Conservation (phyloP, 352 stramenopile genomes). For the Thraustochytrium striatum region DNA sequence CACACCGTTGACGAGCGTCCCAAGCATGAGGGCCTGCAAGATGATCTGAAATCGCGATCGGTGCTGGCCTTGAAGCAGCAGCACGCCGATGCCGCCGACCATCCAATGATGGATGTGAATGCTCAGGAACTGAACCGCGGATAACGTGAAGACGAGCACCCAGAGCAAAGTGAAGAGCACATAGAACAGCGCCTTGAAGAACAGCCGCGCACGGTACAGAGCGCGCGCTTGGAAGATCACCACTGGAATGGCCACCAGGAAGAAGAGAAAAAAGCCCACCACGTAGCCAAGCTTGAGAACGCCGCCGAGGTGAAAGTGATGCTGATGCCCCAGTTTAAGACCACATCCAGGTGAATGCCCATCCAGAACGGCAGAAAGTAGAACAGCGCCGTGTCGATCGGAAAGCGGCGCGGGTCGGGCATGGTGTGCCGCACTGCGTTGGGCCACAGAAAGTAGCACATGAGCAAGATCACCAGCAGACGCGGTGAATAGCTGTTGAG, state of each 20-base stretch:
- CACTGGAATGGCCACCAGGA: constrained; percentile 1
- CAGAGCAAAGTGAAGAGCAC: not conserved
- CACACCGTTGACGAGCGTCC: constrained; percentile 26
- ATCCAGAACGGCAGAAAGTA: constrained; percentile 40
- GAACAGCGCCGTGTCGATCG: constrained; percentile 17
- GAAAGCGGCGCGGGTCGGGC: not conserved
- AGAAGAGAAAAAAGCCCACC: constrained; percentile 1
- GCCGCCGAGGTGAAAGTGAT: constrained; percentile 3
- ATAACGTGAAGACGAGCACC: not conserved
- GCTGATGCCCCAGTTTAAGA: constrained; percentile 6
- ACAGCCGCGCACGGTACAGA: constrained; percentile 4
- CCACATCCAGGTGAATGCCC: constrained; percentile 14
- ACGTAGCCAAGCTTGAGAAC: not conserved
- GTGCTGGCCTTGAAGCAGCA: constrained; percentile 22
- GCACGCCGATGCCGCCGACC: not conserved
- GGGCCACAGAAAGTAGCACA: not conserved
- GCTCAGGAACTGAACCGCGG: not conserved
- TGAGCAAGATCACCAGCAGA: constrained; percentile 2
- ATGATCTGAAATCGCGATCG: constrained; percentile 23
- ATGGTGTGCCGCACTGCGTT: not conserved
- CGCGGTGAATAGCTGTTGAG: constrained; percentile 8
- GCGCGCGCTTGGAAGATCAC: not conserved
- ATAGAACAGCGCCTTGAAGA: not conserved
- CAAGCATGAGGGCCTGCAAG: constrained; percentile 8
- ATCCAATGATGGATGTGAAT: constrained; percentile 39